Conservation (phyloP, 2,329 filamentous ascomycete species). For the Pseudophaeomoniella oleicola region DNA sequence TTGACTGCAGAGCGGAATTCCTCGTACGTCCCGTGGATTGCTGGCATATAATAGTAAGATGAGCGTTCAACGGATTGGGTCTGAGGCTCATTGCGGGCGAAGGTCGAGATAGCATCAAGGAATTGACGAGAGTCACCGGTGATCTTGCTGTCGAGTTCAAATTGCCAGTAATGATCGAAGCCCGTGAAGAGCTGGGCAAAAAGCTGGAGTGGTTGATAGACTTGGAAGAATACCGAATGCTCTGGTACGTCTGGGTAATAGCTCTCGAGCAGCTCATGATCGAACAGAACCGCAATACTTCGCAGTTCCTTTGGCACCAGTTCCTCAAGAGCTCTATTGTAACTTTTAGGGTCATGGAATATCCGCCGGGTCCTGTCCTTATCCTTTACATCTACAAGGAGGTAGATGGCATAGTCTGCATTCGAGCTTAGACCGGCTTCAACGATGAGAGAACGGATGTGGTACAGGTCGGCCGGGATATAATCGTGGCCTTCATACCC, state of each 20-base stretch:
- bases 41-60: constrained; percentile 60
- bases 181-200: constrained; percentile 49
- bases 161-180: constrained; percentile 54
- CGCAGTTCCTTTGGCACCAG: constrained; percentile 26
- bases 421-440: constrained; percentile 33
- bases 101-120: constrained; percentile 52
- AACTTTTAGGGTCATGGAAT: constrained; percentile 28
- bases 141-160: constrained; percentile 53
- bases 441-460: neutral
- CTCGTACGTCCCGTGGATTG: constrained; percentile 54
- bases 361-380: constrained; percentile 19
- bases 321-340: constrained; percentile 48
- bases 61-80: constrained; percentile 62
- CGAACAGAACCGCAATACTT: constrained; percentile 17
- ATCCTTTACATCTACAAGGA: constrained; percentile 63
- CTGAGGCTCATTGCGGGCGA: constrained; percentile 53
- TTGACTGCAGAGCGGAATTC: constrained; percentile 55
- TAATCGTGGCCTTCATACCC: neutral
- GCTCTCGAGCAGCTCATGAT: constrained; percentile 13
- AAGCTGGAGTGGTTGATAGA: constrained; percentile 43
- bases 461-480: neutral
- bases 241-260: constrained; percentile 17
- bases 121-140: constrained; percentile 56
- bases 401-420: constrained; percentile 60
- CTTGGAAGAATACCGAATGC: constrained; percentile 18